Evolutionary conservation across 306 rosid genomes (phyloP).

Genomic region (Vigna mungo): DNA sequence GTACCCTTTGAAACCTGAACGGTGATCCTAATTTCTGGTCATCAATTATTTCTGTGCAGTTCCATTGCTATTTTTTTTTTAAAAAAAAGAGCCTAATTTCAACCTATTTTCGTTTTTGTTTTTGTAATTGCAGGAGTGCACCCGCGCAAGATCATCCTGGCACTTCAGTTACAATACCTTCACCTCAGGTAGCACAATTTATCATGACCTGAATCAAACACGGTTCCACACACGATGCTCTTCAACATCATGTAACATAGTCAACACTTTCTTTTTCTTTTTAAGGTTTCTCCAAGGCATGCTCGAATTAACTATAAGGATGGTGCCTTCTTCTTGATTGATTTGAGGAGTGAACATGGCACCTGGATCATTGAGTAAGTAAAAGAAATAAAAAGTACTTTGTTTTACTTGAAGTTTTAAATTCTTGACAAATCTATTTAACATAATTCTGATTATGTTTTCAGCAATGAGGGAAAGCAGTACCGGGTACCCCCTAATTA

Average conservation of each 20-base stretch:
- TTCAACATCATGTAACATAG: conserved; percentile 23
- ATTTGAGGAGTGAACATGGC: conserved; percentile 73
- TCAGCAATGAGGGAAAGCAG: conserved; percentile 71
- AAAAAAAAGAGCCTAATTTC: background rate
- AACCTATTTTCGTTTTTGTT: conserved; percentile 8
- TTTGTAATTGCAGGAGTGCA: conserved; percentile 54
- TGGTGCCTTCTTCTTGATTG: conserved; percentile 78
- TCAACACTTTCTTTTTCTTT: background rate
- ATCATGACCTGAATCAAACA: conserved; percentile 21
- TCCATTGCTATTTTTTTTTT: background rate
- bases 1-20: conserved; percentile 7
- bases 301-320: conserved; percentile 74
- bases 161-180: conserved; percentile 58
- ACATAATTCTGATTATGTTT: conserved; percentile 8
- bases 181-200: conserved; percentile 61
- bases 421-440: background rate
- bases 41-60: background rate
- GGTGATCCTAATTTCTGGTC: conserved; percentile 14
- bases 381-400: background rate
- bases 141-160: conserved; percentile 46
- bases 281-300: conserved; percentile 71
- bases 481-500: conserved; percentile 65
- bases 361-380: conserved; percentile 86
- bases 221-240: background rate
- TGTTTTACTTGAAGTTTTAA: background rate